Evolutionary conservation across 306 rosid species (phyloP), one percentile per base, ranked within the genome.

Genomic region (Vicia villosa): DNA sequence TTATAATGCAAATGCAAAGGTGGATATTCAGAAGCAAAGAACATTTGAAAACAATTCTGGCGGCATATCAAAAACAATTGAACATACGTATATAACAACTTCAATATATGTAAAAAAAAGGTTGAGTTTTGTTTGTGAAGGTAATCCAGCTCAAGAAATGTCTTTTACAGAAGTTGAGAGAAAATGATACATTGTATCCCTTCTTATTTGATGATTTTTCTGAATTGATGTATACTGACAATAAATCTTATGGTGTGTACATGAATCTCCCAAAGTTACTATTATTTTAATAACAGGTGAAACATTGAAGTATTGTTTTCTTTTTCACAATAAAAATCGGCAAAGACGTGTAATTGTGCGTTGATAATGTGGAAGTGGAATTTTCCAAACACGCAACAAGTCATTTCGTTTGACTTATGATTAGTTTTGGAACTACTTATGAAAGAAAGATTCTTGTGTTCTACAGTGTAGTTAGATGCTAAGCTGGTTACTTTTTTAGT

Each of bases 111-210:
- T 36, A 65, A 65, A 42, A 30, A 50, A 60, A 43, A 64, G 3
- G 43, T 24, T 34, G 69, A 38, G 26, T 36, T 4, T 74, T 64
- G 74, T 64, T 50, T 42, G 66, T 54, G 75, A 74, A 78, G 56
- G 66, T 52, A 59, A 82, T 38, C 36, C 70, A 45, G 45, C 20
- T 58, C 70, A 52, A 36, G 55, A 66, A 63, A 59, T 56, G 32
- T 69, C 50, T 30, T 43, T 72, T 69, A 60, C 66, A 61, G 21
- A 58, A 59, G 76, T 77, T 66, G 45, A 74, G 78, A 76, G 72
- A 51, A 60, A 6, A 52, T 57, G 79, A 60, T 52, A 41, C 41
- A 36, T 22, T 16, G 14, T 74, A 41, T 52, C 40, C 57, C 28
- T 19, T 72, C 21, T 17, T 76, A 30, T 65, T 76, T 67, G 26